Base-by-base conservation (phyloP, 306 rosid species). In the Glycine latifolia region DNA sequence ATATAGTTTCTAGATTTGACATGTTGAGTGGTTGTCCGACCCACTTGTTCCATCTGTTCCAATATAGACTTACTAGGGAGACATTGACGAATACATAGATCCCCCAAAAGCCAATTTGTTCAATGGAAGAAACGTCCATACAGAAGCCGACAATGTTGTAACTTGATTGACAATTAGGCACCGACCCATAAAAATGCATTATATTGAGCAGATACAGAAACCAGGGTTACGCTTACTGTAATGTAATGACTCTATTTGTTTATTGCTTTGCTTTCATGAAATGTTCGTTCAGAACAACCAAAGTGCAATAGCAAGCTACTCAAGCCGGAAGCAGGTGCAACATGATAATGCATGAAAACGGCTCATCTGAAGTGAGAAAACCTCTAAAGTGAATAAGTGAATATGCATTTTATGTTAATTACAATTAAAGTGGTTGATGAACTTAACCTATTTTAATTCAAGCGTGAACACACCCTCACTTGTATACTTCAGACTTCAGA, bases 211-310 rank as follows among this genome's bases (percentile, higher is more conserved):
- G 31, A 66, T 41, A 63, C 17, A 35, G 12, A 66, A 66, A 14
- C 71, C 13, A 37, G 0, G 11, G 50, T 14, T 33, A 39, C 10
- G 49, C 6, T 31, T 48, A 33, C 61, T 49, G 71, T n/a, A 69
- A 78, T 39, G 76, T 61, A 79, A 70, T 20, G 49, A 10, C 56
- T 55, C 54, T 46, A 54, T 61, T 77, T 75, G 79, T 63, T 17
- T 31, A 69, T 53, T 41, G 77, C 83, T 84, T 53, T 41, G 77
- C 83, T 84, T 71, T 44, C 50, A 72, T 10, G 82, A 39, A 83
- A 75, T 52, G 75, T 72, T 59, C 54, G 68, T 70, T 37, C 52
- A 50, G 48, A 33, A 72, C 68, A 71, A 76, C 76, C 69, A 33
- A 54, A 63, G 67, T 39, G 84, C 60, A 73, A 75, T 35, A 62